These are phyloP conservation scores for Diutina pseudorugosa DNA, from an alignment of 1,139 yeast genomes.

Conservation along the genomic window DNA sequence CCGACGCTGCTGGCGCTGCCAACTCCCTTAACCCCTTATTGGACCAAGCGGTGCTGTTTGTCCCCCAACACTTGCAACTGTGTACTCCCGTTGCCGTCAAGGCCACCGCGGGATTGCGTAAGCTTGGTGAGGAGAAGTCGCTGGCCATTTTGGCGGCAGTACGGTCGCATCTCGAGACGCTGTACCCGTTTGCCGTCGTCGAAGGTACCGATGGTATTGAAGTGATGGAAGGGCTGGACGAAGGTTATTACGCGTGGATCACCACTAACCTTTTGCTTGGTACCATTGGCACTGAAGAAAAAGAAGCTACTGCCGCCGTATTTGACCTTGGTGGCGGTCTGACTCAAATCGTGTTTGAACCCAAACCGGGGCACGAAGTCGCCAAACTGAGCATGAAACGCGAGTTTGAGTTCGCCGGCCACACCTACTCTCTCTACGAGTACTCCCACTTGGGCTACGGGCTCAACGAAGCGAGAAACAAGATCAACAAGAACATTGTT, in stretches of 20 bases:
- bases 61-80: constrained; percentile 58
- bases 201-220: constrained; percentile 60
- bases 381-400: constrained; percentile 84
- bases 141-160: constrained; percentile 64
- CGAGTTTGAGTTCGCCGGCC: constrained; percentile 66
- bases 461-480: constrained; percentile 83
- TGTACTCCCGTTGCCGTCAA: constrained; percentile 94
- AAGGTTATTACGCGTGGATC: constrained; percentile 99
- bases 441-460: constrained; percentile 95
- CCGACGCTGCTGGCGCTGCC: constrained; percentile 79
- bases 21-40: constrained; percentile 72
- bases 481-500: constrained; percentile 54
- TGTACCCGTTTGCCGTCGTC: constrained; percentile 87
- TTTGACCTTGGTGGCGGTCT: constrained; percentile 98
- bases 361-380: constrained; percentile 53
- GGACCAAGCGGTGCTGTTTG: constrained; percentile 56
- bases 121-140: constrained; percentile 68
- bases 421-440: constrained; percentile 78
- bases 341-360: constrained; percentile 96
- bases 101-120: constrained; percentile 95
- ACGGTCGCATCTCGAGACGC: constrained; percentile 54
- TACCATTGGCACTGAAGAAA: constrained; percentile 68
- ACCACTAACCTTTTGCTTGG: constrained; percentile 89
- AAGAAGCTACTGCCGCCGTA: constrained; percentile 83
- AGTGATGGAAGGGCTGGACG: constrained; percentile 92